A percentile compares a stretch with the other conserved stretches of the same genome.
phyloP scores from a whole-genome alignment of 176 grass and related monocot species.

The Guadua angustifolia region DNA sequence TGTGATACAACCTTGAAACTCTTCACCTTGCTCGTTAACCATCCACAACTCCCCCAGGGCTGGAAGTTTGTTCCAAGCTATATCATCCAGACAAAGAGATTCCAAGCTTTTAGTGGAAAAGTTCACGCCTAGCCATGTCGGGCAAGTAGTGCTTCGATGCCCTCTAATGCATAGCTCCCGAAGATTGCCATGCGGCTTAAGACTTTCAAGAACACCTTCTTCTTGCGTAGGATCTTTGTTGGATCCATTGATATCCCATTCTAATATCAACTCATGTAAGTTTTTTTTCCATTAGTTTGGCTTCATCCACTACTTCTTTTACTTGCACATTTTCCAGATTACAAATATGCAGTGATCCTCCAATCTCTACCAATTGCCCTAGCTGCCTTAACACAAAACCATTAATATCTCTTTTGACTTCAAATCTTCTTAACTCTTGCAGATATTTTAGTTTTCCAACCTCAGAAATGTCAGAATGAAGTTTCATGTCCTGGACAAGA shows the following conservation, averaged over 20 bases:
- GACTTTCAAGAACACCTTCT: background rate
- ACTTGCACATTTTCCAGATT: background rate
- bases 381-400: background rate
- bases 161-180: background rate
- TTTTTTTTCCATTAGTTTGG: background rate
- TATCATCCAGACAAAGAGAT: background rate
- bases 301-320: background rate
- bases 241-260: accelerated
- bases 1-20: no score
- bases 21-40: background rate
- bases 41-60: background rate
- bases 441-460: background rate
- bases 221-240: background rate
- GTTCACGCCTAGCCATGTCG: background rate
- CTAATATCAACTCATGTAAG: background rate
- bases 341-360: background rate
- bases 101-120: background rate
- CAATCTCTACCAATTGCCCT: background rate
- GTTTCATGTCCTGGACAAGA: accelerated
- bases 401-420: background rate
- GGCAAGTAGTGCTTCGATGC: background rate
- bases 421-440: background rate
- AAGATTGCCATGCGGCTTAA: background rate
- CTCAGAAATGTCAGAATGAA: background rate
- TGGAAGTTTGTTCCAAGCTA: conserved; percentile 7